phyloP scores from a whole-genome alignment of 805 yeast species.

The Zygosaccharomyces kombuchaensis region DNA sequence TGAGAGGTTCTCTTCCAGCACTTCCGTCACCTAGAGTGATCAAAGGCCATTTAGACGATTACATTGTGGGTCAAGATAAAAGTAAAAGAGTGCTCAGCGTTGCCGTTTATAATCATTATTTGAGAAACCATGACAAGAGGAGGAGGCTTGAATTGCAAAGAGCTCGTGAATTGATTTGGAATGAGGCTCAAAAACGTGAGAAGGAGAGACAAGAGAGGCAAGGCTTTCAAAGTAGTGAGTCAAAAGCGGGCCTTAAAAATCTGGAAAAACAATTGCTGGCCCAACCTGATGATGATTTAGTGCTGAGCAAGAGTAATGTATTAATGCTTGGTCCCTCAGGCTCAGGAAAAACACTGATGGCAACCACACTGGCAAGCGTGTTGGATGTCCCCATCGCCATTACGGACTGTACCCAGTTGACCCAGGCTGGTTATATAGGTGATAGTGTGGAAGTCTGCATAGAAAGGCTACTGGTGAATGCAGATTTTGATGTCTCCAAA shows the following conservation, averaged over 20 bases:
- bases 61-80: constrained; percentile 52
- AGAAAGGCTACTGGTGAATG: constrained; percentile 46
- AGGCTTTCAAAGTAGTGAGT: constrained; percentile 28
- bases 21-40: constrained; percentile 47
- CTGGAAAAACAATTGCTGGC: constrained; percentile 31
- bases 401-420: constrained; percentile 57
- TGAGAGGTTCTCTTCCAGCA: constrained; percentile 13
- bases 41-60: constrained; percentile 45
- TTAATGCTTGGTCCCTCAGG: constrained; percentile 58
- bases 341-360: constrained; percentile 56
- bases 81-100: constrained; percentile 58
- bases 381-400: constrained; percentile 55
- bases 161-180: constrained; percentile 29
- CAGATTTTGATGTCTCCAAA: constrained; percentile 48
- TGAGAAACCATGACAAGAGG: constrained; percentile 44
- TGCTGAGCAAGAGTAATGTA: constrained; percentile 52
- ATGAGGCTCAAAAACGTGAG: constrained; percentile 27
- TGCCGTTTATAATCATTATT: constrained; percentile 55
- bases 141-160: constrained; percentile 30
- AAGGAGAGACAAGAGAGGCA: constrained; percentile 24
- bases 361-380: constrained; percentile 48
- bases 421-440: constrained; percentile 64
- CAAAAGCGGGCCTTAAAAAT: constrained; percentile 30
- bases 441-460: constrained; percentile 59
- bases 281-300: constrained; percentile 38